Base-by-base conservation (phyloP, 176 grass and related monocot species). In the Coix lacrymajobi region DNA sequence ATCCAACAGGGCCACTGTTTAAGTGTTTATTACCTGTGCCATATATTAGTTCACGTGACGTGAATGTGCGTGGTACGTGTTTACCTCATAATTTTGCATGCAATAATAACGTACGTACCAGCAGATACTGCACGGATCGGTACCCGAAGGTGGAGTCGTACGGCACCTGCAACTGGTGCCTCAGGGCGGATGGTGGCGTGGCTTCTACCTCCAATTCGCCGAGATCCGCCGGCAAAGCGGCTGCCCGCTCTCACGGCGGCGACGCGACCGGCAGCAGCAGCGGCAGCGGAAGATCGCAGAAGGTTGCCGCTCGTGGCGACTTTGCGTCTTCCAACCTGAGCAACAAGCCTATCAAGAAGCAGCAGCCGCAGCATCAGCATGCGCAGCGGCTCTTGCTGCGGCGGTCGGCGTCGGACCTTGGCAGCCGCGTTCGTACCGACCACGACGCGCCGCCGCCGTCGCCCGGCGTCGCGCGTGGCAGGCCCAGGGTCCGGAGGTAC, bases 331-430 rank as follows among this genome's bases (percentile, higher is more conserved):
- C 90, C 7, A 75, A 91, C 67, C 43, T 83, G 63, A 91, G 83
- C 62, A 97, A 94, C 62, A 97, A 94, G 64, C 95, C 95, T 38
- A 92, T 97, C 79, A 97, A 97, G 88, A 97, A 97, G 66, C 88
- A 77, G 49, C 88, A 71, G 64, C 46, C 4, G 19, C 54, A n/a
- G 51, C 88, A 62, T 40, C 85, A 28, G 22, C 87, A 83, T 6
- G 56, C 56, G 28, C 88, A 62, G 58, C 36, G 79, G 38, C 81
- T 77, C 36, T 20, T 95, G 66, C 79, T 92, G 73, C 83, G 90
- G 58, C 87, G 92, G 38, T 95, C 95, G 10, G 84, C 89, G 12
- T 95, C 95, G 29, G 90, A 95, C 65, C 39, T 90, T 5, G 86
- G 88, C 31, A 87, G 84, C 52, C 67, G 88, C 43, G 75, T 63